phyloP scores from a whole-genome alignment of 225 moss, liverwort and hornwort species.

The Neckera pumila region DNA sequence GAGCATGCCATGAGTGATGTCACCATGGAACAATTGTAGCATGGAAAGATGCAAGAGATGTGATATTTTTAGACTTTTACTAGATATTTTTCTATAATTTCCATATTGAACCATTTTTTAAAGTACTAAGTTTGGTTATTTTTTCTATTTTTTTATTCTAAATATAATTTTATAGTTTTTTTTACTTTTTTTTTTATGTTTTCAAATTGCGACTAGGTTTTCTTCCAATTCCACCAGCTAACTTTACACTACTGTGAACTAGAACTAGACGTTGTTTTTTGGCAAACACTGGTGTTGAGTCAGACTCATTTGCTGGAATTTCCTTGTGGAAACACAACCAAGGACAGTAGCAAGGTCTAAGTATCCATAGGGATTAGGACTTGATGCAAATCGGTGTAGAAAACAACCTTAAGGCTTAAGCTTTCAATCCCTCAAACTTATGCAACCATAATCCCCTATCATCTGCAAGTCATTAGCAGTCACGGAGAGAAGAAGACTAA shows the following conservation, averaged over 20 bases:
- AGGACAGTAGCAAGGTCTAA: not conserved
- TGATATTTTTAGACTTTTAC: not conserved
- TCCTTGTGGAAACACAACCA: not conserved
- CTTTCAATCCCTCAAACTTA: not conserved
- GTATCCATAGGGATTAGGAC: not conserved
- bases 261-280: not conserved
- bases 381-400: not conserved
- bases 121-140: rapidly evolving
- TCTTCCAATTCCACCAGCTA: too few species aligned
- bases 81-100: too few species aligned
- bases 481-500: rapidly evolving
- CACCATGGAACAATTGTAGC: not conserved
- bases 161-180: not conserved
- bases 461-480: not conserved
- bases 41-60: not conserved
- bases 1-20: not conserved
- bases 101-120: too few species aligned
- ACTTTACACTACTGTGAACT: too few species aligned
- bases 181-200: rapidly evolving
- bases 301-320: too few species aligned
- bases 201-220: not conserved
- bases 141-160: not conserved
- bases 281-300: rapidly evolving
- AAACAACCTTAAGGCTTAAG: not conserved
- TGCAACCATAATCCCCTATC: not conserved